Evolutionary conservation across 164 flowering plant genomes (phyloP).

Genomic region (Liquidambar formosana): DNA sequence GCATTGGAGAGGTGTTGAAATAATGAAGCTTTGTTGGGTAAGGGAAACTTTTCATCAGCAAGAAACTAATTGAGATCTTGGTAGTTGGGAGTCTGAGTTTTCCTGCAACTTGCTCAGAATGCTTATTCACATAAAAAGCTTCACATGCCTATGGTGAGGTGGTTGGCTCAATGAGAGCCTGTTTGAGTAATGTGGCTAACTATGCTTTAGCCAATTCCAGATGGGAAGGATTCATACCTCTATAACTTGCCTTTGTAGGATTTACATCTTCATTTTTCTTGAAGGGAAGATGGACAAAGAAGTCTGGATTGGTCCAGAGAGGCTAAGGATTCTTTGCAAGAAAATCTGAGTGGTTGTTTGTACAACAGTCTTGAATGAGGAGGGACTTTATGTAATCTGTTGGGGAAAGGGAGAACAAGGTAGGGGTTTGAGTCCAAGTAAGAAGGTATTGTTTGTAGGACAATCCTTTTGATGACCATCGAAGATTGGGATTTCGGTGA

Average conservation of each 20-base stretch:
- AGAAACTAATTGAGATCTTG: not conserved
- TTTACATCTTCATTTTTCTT: not conserved
- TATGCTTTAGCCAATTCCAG: not conserved
- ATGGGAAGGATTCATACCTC: not conserved
- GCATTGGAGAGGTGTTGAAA: not conserved
- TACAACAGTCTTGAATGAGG: not conserved
- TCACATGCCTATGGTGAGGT: not conserved
- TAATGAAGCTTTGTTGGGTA: not conserved
- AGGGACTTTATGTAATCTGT: not conserved
- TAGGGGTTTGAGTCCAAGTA: not conserved
- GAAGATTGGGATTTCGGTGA: not conserved
- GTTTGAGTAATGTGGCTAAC: not conserved
- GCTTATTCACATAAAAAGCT: constrained; percentile 1
- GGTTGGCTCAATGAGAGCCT: not conserved
- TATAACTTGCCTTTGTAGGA: not conserved
- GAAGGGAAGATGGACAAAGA: too few species aligned
- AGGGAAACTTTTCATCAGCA: not conserved
- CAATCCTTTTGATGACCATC: not conserved
- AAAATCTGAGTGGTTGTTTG: not conserved
- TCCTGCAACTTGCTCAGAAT: not conserved
- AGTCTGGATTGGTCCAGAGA: not conserved
- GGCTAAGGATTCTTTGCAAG: not conserved
- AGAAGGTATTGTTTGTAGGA: not conserved
- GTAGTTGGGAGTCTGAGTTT: not conserved
- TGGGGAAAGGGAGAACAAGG: not conserved